These are phyloP conservation scores for Coemansia biformis DNA, from an alignment of 192 early-diverging fungal species.

Conservation along the genomic window DNA sequence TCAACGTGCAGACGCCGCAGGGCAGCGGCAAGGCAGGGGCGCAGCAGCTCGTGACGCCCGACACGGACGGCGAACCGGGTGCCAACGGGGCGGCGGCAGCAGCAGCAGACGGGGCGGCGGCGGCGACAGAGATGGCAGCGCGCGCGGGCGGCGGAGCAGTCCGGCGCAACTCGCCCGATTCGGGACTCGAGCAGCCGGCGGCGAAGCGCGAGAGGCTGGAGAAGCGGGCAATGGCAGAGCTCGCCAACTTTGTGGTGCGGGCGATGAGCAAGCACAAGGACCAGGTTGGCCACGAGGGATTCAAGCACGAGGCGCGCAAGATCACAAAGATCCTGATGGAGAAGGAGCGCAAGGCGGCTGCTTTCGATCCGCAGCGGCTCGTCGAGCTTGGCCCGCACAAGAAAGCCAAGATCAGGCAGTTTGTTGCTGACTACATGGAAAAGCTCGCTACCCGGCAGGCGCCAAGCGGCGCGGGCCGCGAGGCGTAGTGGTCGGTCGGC, in stretches of 20 bases:
- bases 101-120: too few relatives aligned
- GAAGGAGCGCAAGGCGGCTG: constrained; percentile 44
- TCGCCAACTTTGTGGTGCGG: constrained; percentile 47
- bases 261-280: constrained; percentile 44
- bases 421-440: constrained; percentile 40
- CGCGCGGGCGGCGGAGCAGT: constrained; percentile 1
- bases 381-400: constrained; percentile 44
- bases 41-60: constrained; percentile 34
- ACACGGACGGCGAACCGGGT: constrained; percentile 35
- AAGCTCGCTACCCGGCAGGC: constrained; percentile 18
- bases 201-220: constrained; percentile 43
- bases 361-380: constrained; percentile 39
- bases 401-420: constrained; percentile 47
- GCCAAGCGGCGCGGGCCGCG: background rate
- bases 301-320: constrained; percentile 52
- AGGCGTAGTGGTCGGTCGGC: background rate
- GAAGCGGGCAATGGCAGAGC: constrained; percentile 34
- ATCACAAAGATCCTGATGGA: constrained; percentile 51
- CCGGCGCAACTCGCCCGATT: constrained; percentile 14
- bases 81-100: background rate
- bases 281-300: constrained; percentile 41
- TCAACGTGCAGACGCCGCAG: too few relatives aligned
- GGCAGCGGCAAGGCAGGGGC: background rate
- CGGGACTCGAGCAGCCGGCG: constrained; percentile 1
- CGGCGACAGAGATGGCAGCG: constrained; percentile 5